These are phyloP conservation scores for Biscogniauxia marginata DNA, from an alignment of 2,329 filamentous ascomycete species.

Conservation along the genomic window DNA sequence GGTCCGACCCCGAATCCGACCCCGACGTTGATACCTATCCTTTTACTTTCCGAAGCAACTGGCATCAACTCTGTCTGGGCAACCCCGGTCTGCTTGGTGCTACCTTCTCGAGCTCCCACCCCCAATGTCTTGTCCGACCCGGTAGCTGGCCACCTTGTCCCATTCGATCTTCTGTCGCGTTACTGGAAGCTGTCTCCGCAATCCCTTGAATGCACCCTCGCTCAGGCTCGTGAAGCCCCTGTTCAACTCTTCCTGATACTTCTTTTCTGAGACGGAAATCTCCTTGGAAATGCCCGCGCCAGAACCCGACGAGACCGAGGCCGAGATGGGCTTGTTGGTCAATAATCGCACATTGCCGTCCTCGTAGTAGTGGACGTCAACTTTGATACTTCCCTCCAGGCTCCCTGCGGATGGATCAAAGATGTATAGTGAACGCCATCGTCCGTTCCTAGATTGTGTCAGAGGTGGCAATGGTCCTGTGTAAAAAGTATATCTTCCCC, in stretches of 20 bases:
- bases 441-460: slow-evolving; percentile 71
- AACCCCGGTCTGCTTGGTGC: slow-evolving; percentile 6
- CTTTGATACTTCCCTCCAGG: slow-evolving; percentile 78
- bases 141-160: slow-evolving; percentile 96
- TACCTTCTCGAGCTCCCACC: slow-evolving; percentile 61
- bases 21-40: slow-evolving; percentile 1
- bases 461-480: not conserved
- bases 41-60: slow-evolving; percentile 3
- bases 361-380: slow-evolving; percentile 99
- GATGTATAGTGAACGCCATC: slow-evolving; percentile 88
- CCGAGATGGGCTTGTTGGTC: slow-evolving; percentile 74
- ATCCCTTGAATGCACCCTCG: slow-evolving; percentile 91
- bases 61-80: slow-evolving; percentile 7
- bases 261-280: slow-evolving; percentile 78
- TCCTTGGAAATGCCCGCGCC: slow-evolving; percentile 72
- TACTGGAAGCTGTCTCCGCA: slow-evolving; percentile 90
- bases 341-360: slow-evolving; percentile 94
- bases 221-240: slow-evolving; percentile 82
- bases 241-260: slow-evolving; percentile 96
- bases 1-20: not conserved
- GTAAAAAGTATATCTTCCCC: slow-evolving; percentile 9
- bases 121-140: slow-evolving; percentile 77
- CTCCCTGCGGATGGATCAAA: slow-evolving; percentile 67
- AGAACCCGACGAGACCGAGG: slow-evolving; percentile 59
- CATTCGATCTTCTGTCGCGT: slow-evolving; percentile 99